phyloP scores from a whole-genome alignment of 2,329 filamentous ascomycete genomes.

The Colletotrichum simmondsii region DNA sequence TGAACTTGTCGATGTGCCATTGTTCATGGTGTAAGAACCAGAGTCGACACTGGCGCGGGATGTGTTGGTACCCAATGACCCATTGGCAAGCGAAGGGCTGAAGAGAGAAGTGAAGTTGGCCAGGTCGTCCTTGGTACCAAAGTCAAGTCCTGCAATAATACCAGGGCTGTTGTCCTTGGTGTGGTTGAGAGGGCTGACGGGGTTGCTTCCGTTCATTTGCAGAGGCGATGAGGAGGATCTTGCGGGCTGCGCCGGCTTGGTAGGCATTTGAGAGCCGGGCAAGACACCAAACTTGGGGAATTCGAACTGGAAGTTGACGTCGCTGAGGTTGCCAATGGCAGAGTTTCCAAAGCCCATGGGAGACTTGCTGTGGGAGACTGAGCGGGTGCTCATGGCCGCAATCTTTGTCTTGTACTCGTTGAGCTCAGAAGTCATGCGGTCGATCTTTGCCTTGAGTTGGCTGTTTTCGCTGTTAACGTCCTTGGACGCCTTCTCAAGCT shows the following conservation, averaged over 20 bases:
- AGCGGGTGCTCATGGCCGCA: slow-evolving; percentile 61
- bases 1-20: slow-evolving; percentile 69
- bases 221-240: slow-evolving; percentile 29
- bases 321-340: slow-evolving; percentile 70
- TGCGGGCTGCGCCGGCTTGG: slow-evolving; percentile 35
- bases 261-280: slow-evolving; percentile 54
- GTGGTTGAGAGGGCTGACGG: slow-evolving; percentile 48
- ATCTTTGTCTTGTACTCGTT: slow-evolving; percentile 91
- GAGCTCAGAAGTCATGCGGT: slow-evolving; percentile 86
- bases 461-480: slow-evolving; percentile 87
- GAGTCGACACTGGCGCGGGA: slow-evolving; percentile 65
- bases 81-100: slow-evolving; percentile 61
- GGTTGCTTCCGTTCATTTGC: slow-evolving; percentile 40
- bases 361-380: slow-evolving; percentile 39
- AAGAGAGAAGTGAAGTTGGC: slow-evolving; percentile 69
- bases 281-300: slow-evolving; percentile 93
- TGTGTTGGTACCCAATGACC: slow-evolving; percentile 48
- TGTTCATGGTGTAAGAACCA: slow-evolving; percentile 55
- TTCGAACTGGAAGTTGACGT: slow-evolving; percentile 92
- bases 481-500: slow-evolving; percentile 85
- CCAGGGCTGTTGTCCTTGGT: slow-evolving; percentile 44
- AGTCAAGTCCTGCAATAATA: slow-evolving; percentile 41
- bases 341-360: slow-evolving; percentile 60
- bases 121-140: slow-evolving; percentile 58
- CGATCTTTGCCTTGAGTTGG: slow-evolving; percentile 85